phyloP scores from a whole-genome alignment of 2,329 filamentous ascomycete species.

The Emmonsiellopsis sp. region DNA sequence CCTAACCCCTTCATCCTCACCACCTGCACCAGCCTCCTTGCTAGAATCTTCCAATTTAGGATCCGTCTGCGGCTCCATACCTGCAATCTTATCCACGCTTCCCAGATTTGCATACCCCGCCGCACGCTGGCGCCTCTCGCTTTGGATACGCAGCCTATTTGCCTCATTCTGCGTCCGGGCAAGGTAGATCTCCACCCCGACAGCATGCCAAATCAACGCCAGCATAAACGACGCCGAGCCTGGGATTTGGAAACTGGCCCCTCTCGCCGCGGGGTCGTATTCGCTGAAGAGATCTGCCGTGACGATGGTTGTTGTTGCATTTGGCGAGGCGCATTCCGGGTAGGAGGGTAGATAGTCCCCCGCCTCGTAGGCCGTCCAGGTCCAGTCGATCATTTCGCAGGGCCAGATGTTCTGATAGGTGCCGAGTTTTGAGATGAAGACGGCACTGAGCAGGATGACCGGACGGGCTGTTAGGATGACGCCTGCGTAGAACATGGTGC shows the following conservation, averaged over 20 bases:
- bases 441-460: constrained; percentile 31
- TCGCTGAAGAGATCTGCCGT: neutral
- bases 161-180: constrained; percentile 44
- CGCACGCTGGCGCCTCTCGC: constrained; percentile 46
- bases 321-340: neutral
- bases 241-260: constrained; percentile 34
- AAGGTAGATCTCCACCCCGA: constrained; percentile 42
- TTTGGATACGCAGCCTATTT: constrained; percentile 44
- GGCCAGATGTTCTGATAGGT: constrained; percentile 27
- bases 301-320: neutral
- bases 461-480: constrained; percentile 19
- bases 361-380: constrained; percentile 22
- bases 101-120: constrained; percentile 42
- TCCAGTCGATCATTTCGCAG: constrained; percentile 42
- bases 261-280: constrained; percentile 20
- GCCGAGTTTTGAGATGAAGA: constrained; percentile 25
- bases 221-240: constrained; percentile 48
- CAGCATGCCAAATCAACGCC: constrained; percentile 41
- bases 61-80: constrained; percentile 15
- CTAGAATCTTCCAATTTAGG: neutral
- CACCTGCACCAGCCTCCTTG: neutral
- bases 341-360: constrained; percentile 14
- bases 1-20: no score
- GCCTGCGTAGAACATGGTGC: constrained; percentile 39
- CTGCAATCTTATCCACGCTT: constrained; percentile 31